Base-by-base conservation (phyloP, 768 basidiomycete genomes). In the Suillus variegatus region DNA sequence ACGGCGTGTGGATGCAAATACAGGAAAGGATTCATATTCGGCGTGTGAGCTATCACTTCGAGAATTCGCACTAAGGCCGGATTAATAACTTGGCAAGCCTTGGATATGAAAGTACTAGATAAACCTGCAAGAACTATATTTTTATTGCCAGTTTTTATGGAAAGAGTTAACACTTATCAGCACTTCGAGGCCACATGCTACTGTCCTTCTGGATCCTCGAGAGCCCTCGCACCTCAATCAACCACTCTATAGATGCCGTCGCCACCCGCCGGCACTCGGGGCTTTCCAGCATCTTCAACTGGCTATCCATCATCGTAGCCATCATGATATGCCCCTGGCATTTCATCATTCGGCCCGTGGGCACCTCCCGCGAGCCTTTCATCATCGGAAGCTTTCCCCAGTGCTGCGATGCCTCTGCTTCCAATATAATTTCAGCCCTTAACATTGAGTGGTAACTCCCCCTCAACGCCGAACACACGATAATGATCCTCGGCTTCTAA, bases 391-490 rank as follows among this genome's bases (percentile, higher is more conserved):
- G 75, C 35, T 67, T 66, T 4, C 67, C 74, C 63, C 73, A 68
- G 43, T 67, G 62, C 47, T 66, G 70, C 41, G 71, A 68, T 56
- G 73, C 71, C 22, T 66, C 67, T 44, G 72, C 65, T 41, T 28
- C 40, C 47, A 65, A 16, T 13, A 28, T 3, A 58, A 49, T 44
- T 38, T 61, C 63, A 38, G 69, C 95, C 9, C 96, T 84, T 64
- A 98, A 76, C 56, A 95, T 84, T 66, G 92, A 89, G 5, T 96
- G 89, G 75, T 98, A 98, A 67, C 82, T 82, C 69, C 73, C 83
- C 78, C 91, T 95, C 74, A 98, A 78, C 66, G 95, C 87, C 32
- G 94, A 96, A 77, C 94, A 96, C 43, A 89, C 92, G 47, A 95
- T 84, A 47, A 98, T 87, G 25, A 92, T 85, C 1, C 91, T 92